A percentile compares a stretch with the other conserved stretches of the same genome.
phyloP scores from a whole-genome alignment of 1,284 basidiomycete species.

The Gomphus bonarii region DNA sequence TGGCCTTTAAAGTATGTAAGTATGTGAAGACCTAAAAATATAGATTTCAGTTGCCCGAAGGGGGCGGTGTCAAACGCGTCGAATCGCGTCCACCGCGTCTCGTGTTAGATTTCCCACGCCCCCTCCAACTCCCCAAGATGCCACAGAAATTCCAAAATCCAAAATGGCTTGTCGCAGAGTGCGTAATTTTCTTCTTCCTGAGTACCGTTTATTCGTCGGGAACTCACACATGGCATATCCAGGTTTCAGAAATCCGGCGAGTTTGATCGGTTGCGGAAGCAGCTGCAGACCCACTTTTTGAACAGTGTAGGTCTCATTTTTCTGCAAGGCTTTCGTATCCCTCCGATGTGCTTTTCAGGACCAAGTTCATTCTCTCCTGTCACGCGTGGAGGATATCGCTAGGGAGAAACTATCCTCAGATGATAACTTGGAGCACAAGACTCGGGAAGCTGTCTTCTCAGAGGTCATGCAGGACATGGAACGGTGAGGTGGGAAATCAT shows the following conservation, averaged over 20 bases:
- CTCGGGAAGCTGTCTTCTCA: conserved; percentile 40
- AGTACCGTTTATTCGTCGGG: not conserved
- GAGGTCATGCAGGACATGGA: conserved; percentile 65
- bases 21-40: too few relatives aligned
- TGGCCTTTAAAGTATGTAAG: not conserved
- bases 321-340: conserved; percentile 8
- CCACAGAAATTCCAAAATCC: conserved; percentile 34
- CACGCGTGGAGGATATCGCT: conserved; percentile 50
- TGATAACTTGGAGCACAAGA: conserved; percentile 40
- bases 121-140: not conserved
- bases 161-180: conserved; percentile 52
- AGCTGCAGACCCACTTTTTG: conserved; percentile 54
- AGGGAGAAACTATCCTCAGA: conserved; percentile 44
- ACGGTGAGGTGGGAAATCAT: conserved; percentile 29
- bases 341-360: conserved; percentile 29
- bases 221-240: conserved; percentile 10
- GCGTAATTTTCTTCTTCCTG: conserved; percentile 13
- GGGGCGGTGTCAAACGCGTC: conserved; percentile 1
- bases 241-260: conserved; percentile 76
- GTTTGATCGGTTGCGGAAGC: conserved; percentile 60
- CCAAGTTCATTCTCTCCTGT: conserved; percentile 38
- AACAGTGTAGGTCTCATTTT: conserved; percentile 39
- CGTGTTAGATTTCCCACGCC: not conserved
- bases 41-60: not conserved
- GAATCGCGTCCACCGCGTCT: conserved; percentile 6